Evolutionary conservation across 192 early-diverging fungal species (phyloP), one percentile per base, ranked within the genome.

Genomic region (Coemansia sp.): DNA sequence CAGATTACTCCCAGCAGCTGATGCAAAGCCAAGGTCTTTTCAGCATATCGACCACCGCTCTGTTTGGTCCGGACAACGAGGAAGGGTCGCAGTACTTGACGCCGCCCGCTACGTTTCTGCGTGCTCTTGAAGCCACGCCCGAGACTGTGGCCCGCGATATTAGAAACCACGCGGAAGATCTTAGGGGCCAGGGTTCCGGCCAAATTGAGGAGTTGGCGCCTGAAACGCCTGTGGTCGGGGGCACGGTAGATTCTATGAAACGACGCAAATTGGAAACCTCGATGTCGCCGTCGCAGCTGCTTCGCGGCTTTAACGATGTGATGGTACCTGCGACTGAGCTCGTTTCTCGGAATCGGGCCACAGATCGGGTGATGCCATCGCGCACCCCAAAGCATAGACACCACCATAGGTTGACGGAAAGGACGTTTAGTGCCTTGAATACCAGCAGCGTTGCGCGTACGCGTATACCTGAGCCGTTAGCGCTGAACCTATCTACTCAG

Each of bases 91-190:
- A 50, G 50, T 38, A 58, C 29, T 50, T 19, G 34, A 65, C 63
- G 34, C 65, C 65, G 32, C 65, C 65, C 4, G 65, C 45, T 23
- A 66, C 65, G 19, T 36, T 66, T 32, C 40, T 66, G 65, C 65
- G 65, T 32, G 29, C 41, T 20, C 43, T 66, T 3, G 65, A 59
- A 45, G 40, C 41, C 9, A 66, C 65, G 5, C 65, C 65, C 56
- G 55, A 66, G 17, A 58, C 65, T 13, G 45, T 66, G 43, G 65
- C 65, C 46, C 55, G 65, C 20, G 65, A 66, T 8, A 56, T 45
- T 17, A 45, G 42, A 45, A 45, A 45, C 42, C 49, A 25, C 9
- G 49, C 20, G 10, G 10, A 52, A 15, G 23, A 11, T 10, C 49
- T 3, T 6, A 29, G 19, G 20, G 23, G 9, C 20, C 49, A 10